These are phyloP conservation scores for Boletus fagicola DNA, from an alignment of 768 basidiomycete genomes.

Conservation along the genomic window DNA sequence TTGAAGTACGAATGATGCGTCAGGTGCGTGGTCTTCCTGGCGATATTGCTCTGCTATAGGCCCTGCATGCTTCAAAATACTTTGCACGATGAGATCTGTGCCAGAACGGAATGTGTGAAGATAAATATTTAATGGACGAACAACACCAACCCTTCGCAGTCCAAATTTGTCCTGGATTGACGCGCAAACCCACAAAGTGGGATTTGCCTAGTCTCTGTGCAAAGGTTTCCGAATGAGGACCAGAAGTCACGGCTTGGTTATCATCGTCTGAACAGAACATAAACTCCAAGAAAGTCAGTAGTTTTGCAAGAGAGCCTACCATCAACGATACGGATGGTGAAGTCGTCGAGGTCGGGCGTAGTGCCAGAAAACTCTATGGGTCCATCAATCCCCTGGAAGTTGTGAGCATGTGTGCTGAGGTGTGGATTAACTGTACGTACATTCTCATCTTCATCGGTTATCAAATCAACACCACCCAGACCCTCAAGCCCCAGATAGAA, in stretches of 20 bases:
- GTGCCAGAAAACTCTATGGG: constrained; percentile 69
- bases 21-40: constrained; percentile 50
- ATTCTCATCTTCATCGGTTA: constrained; percentile 71
- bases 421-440: constrained; percentile 41
- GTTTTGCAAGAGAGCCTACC: constrained; percentile 41
- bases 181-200: constrained; percentile 61
- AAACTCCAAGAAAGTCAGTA: neutral
- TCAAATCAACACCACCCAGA: constrained; percentile 76
- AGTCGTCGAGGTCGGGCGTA: constrained; percentile 79
- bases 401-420: constrained; percentile 6
- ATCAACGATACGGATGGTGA: constrained; percentile 75
- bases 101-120: neutral
- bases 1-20: constrained; percentile 77
- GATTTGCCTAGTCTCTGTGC: constrained; percentile 64
- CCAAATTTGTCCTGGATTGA: constrained; percentile 72
- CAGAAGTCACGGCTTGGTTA: constrained; percentile 54
- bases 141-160: constrained; percentile 65
- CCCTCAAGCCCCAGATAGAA: constrained; percentile 91
- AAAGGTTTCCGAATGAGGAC: constrained; percentile 58
- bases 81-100: constrained; percentile 61
- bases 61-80: constrained; percentile 56
- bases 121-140: neutral
- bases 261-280: constrained; percentile 47
- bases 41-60: constrained; percentile 54
- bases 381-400: constrained; percentile 66